Base-by-base conservation (phyloP, 2,329 filamentous ascomycete species). In the Sphaerulina musiva region DNA sequence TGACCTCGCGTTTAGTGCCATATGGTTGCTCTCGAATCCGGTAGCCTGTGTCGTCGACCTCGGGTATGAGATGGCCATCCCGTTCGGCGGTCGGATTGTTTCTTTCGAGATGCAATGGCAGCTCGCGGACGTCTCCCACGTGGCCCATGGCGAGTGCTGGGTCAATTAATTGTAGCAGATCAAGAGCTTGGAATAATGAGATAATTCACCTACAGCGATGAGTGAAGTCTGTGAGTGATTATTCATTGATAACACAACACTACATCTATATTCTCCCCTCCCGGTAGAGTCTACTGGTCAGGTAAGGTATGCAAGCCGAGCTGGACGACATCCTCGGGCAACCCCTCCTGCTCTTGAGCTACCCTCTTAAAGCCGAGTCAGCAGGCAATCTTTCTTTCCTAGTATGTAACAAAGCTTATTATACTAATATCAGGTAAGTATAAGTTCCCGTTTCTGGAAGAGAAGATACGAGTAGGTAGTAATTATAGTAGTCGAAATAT, bases 1-100 rank as follows among this genome's bases (percentile, higher is more conserved):
- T 69, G 50, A 74, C 57, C 36, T 65, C 66, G 20, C 66, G 65
- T 53, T 71, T 74, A 7, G 70, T 73, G 8, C 73, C 72, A 64
- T 74, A 72, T 14, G 72, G 72, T 54, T 74, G 66, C 48, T 75
- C 73, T 7, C 66, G 67, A 26, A 75, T 74, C 14, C 61, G 62
- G 60, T 76, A 76, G 44, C 73, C 73, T 60, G 66, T 48, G 32
- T 69, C 64, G 47, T 76, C 73, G 26, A 62, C 60, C 36, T 71
- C 64, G 7, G 72, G 72, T 23, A 69, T 63, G 46, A 65, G 62
- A 39, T 56, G 42, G 50, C 66, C 66, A 61, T 69, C 67, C 31
- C 66, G 62, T 43, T 68, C 66, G 36, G 63, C 62, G 9, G 60
- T 62, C 3, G 57, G 55, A 44, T 59, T 38, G 48, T 63, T 63